A percentile compares a stretch with the other conserved stretches of the same genome.
Conservation (phyloP, 495 filamentous ascomycete species). For the Penicillium psychrofluorescens region DNA sequence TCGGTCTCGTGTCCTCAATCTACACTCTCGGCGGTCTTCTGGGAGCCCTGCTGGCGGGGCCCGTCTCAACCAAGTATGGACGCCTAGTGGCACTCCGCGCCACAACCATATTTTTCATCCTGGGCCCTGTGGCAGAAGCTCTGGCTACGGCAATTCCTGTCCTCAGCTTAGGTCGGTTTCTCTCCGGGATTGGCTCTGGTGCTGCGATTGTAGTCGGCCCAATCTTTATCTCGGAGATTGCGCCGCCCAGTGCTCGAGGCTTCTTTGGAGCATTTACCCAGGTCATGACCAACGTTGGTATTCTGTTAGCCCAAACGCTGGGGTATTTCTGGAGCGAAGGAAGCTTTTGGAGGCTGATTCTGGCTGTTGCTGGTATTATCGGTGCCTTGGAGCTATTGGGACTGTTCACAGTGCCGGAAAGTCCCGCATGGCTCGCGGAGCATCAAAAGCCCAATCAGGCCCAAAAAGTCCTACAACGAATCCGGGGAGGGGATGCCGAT, state of each 20-base stretch:
- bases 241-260: slow-evolving; percentile 69
- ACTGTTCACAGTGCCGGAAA: slow-evolving; percentile 69
- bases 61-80: slow-evolving; percentile 63
- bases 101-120: slow-evolving; percentile 66
- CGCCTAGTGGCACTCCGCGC: slow-evolving; percentile 63
- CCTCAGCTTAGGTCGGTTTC: slow-evolving; percentile 64
- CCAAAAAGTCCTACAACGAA: slow-evolving; percentile 57
- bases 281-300: slow-evolving; percentile 90
- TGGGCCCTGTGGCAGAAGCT: slow-evolving; percentile 70
- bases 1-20: slow-evolving; percentile 77
- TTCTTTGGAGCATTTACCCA: slow-evolving; percentile 90
- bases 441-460: slow-evolving; percentile 55
- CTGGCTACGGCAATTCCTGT: slow-evolving; percentile 57
- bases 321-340: slow-evolving; percentile 80
- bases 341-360: slow-evolving; percentile 73
- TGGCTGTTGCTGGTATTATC: slow-evolving; percentile 64
- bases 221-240: slow-evolving; percentile 89
- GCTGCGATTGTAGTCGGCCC: slow-evolving; percentile 88
- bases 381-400: slow-evolving; percentile 58
- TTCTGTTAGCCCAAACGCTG: slow-evolving; percentile 72
- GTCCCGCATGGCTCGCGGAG: slow-evolving; percentile 75
- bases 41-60: slow-evolving; percentile 73
- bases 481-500: slow-evolving; percentile 62
- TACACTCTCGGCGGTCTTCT: slow-evolving; percentile 86
- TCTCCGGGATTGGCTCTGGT: slow-evolving; percentile 80